These are phyloP conservation scores for Leccinum aurantiacum DNA, from an alignment of 768 basidiomycete species.

Conservation along the genomic window DNA sequence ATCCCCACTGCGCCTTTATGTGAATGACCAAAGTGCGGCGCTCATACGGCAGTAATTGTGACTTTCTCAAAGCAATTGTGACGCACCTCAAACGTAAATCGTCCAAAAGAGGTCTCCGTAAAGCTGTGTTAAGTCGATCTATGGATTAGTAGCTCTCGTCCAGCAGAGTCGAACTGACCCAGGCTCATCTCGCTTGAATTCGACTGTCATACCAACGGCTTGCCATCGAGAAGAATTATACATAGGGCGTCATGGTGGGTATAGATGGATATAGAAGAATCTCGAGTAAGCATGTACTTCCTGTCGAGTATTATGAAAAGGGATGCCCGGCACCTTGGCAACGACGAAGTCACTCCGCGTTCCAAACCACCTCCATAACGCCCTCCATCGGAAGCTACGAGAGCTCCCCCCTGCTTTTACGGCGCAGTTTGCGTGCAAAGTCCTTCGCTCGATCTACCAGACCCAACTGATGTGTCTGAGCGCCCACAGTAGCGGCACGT, in stretches of 20 bases:
- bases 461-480: constrained; percentile 24
- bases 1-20: constrained; percentile 24
- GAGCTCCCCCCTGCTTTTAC: constrained; percentile 33
- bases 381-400: constrained; percentile 10
- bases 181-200: constrained; percentile 22
- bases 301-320: constrained; percentile 15
- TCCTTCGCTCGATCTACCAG: constrained; percentile 41
- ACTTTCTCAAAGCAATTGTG: constrained; percentile 4
- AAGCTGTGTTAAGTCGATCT: constrained; percentile 16
- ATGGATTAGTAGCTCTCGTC: not conserved
- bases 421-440: constrained; percentile 45
- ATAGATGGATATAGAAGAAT: constrained; percentile 28
- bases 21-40: constrained; percentile 17
- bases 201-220: constrained; percentile 17
- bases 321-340: constrained; percentile 27
- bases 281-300: constrained; percentile 17
- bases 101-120: constrained; percentile 6
- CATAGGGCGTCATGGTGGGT: constrained; percentile 18
- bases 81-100: constrained; percentile 29
- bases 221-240: constrained; percentile 14
- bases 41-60: constrained; percentile 21
- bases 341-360: constrained; percentile 20
- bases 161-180: constrained; percentile 2
- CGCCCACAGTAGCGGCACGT: constrained; percentile 36
- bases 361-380: constrained; percentile 21